Conservation (phyloP, 2,329 filamentous ascomycete genomes). For the Byssothecium circinans region DNA sequence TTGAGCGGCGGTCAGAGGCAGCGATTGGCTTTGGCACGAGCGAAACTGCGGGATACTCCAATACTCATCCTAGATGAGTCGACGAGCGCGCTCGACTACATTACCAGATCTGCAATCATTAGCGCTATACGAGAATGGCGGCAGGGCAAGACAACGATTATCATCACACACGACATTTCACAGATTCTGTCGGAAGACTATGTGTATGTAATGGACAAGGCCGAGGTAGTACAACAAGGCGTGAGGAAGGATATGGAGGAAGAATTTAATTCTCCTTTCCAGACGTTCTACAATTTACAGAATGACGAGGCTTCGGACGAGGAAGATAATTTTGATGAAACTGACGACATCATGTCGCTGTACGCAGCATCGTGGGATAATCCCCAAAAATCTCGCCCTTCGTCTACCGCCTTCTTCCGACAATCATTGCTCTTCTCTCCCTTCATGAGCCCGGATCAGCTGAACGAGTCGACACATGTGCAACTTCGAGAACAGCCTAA, state of each 20-base stretch:
- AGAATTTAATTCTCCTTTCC: conserved; percentile 52
- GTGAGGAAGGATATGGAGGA: conserved; percentile 59
- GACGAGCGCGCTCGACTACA: conserved; percentile 81
- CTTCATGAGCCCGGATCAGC: conserved; percentile 2
- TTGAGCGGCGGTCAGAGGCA: conserved; percentile 87
- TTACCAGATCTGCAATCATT: conserved; percentile 68
- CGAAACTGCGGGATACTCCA: conserved; percentile 73
- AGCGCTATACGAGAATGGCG: conserved; percentile 77
- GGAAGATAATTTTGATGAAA: conserved; percentile 6
- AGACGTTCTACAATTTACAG: conserved; percentile 29
- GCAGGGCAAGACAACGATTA: conserved; percentile 78
- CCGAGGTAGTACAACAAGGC: conserved; percentile 69
- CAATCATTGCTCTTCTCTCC: conserved; percentile 10
- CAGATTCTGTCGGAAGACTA: conserved; percentile 75
- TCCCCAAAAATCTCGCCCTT: background rate
- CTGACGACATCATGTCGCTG: conserved; percentile 20
- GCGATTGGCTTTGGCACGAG: conserved; percentile 76
- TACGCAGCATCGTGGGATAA: conserved; percentile 20
- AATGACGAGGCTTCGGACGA: conserved; percentile 9
- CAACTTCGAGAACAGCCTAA: background rate
- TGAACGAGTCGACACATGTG: background rate
- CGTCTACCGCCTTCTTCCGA: conserved; percentile 6
- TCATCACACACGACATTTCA: conserved; percentile 87
- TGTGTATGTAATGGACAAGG: conserved; percentile 76
- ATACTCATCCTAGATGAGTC: conserved; percentile 87